Conservation (phyloP, 768 basidiomycete species). For the Piloderma croceum region DNA sequence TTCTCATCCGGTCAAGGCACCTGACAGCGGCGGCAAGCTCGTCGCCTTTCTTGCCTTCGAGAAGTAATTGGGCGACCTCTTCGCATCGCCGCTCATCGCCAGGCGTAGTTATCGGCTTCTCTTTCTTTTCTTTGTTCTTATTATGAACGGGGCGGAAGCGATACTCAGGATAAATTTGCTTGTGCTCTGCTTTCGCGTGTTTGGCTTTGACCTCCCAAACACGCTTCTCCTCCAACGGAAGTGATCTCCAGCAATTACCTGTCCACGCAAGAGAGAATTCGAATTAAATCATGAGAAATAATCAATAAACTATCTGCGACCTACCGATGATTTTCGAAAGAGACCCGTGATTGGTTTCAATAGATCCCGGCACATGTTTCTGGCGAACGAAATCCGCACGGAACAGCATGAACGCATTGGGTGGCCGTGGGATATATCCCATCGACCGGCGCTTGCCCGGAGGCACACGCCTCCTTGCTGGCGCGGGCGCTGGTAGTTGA, state of each 20-base stretch:
- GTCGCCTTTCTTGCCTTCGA: conserved; percentile 67
- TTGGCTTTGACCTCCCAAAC: conserved; percentile 72
- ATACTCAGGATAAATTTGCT: conserved; percentile 61
- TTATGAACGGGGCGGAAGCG: conserved; percentile 39
- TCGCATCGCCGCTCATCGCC: conserved; percentile 34
- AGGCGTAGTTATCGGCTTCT: conserved; percentile 11
- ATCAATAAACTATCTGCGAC: neutral
- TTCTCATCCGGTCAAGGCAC: conserved; percentile 38
- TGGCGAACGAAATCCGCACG: conserved; percentile 29
- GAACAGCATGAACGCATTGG: conserved; percentile 35
- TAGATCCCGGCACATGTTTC: conserved; percentile 45
- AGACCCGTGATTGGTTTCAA: conserved; percentile 45
- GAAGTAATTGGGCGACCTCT: conserved; percentile 55
- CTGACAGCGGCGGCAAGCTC: conserved; percentile 58
- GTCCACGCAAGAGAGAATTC: neutral
- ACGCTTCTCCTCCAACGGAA: conserved; percentile 65
- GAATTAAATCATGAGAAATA: neutral
- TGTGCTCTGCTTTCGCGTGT: conserved; percentile 69
- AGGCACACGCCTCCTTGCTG: conserved; percentile 44
- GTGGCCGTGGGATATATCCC: conserved; percentile 25
- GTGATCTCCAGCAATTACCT: conserved; percentile 58
- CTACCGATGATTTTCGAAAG: conserved; percentile 44
- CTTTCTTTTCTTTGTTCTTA: conserved; percentile 42
- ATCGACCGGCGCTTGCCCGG: conserved; percentile 63
- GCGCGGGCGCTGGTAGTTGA: conserved; percentile 31